Evolutionary conservation across 2,329 filamentous ascomycete species (phyloP).

Genomic region (Incumbomyces lentus): DNA sequence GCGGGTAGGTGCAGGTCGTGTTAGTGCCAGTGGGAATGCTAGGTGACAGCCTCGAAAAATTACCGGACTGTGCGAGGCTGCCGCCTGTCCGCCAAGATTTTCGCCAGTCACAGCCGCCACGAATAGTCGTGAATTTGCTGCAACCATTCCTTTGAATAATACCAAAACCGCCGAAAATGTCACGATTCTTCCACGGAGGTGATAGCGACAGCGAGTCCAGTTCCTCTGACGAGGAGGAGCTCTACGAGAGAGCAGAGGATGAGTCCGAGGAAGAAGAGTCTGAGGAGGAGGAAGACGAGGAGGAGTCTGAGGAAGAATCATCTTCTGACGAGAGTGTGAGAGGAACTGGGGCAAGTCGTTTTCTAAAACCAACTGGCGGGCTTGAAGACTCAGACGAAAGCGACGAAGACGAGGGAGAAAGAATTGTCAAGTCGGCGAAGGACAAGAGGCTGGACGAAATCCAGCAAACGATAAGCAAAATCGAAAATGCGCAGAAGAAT

Average conservation of each 20-base stretch:
- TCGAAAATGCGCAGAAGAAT: conserved; percentile 96
- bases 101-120: too few relatives aligned
- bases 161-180: conserved; percentile 34
- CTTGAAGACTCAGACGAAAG: conserved; percentile 66
- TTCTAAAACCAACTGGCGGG: conserved; percentile 56
- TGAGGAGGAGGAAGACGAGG: conserved; percentile 44
- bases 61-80: too few relatives aligned
- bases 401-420: conserved; percentile 75
- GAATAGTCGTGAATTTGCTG: too few relatives aligned
- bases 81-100: too few relatives aligned
- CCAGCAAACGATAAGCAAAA: conserved; percentile 76
- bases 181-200: conserved; percentile 92
- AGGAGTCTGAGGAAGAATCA: conserved; percentile 46
- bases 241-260: conserved; percentile 66
- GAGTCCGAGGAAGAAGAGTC: conserved; percentile 46
- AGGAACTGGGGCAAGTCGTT: conserved; percentile 64
- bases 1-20: too few relatives aligned
- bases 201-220: conserved; percentile 94
- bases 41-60: not conserved
- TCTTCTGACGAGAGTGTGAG: conserved; percentile 46
- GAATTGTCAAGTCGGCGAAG: conserved; percentile 92
- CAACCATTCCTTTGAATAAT: conserved; percentile 54
- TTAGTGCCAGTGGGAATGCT: too few relatives aligned
- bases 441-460: conserved; percentile 94
- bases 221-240: conserved; percentile 87